Base-by-base conservation (phyloP, 1,284 basidiomycete genomes). In the Cutaneotrichosporon daszewskae region DNA sequence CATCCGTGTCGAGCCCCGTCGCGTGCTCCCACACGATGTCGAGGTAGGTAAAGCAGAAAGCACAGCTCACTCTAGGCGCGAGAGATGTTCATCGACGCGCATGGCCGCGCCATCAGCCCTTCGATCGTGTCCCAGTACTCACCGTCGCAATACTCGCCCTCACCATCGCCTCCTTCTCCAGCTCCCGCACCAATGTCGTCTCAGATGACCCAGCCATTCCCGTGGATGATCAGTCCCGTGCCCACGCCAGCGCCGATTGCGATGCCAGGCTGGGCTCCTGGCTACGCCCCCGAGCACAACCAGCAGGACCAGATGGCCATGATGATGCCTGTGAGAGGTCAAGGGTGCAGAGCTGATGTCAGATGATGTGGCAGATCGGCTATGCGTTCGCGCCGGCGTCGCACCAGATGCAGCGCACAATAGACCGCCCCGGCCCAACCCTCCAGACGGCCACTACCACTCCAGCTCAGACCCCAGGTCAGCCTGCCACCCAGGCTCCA, bases 11-110 rank as follows among this genome's bases (percentile, higher is more conserved):
- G 59, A 59, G 31, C 29, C 40, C 12, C 38, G 65, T 13, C 49
- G 47, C 27, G 65, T 67, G 0, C 47, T 63, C 1, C 53, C 55
- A 1, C 22, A 24, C 5, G 60, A 64, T 31, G 59, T 63, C 9
- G 28, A 55, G 29, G 64, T 65, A 20, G 49, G 62, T 54, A 5
- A 5, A 9, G 6, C 11, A 18, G 12, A 10, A 9, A 1, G 20
- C 17, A 2, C 1, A 9, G 9, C 35, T 49, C 26, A 42, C 33
- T 1, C 3, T 6, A 45, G 44, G 31, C 29, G 5, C 49, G 49
- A 14, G 56, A 61, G 23, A 55, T 61, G 47, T 59, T 50, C 31
- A 24, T 67, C 26, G 63, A 65, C 37, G 28, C 45, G 9, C 18
- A 33, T 10, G 59, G 58, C 10, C 49, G 60, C 28, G 43, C 56